Percentiles rank a stretch among this genome's conserved stretches.
Conservation (phyloP, 2,329 filamentous ascomycete genomes). For the Stemphylium lycopersici region DNA sequence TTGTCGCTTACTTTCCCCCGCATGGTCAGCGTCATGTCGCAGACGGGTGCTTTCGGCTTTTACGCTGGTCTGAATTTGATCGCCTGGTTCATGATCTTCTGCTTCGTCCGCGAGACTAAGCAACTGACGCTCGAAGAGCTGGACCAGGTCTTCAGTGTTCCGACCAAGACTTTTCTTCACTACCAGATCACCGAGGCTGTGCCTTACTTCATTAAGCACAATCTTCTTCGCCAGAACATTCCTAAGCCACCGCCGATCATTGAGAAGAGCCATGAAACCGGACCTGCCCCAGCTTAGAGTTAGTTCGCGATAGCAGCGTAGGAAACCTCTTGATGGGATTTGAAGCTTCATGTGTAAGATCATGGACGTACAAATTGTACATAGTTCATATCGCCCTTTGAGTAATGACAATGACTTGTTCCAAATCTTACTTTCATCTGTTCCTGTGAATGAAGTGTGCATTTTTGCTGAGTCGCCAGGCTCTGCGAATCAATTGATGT, state of each 20-base stretch:
- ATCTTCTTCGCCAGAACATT: conserved; percentile 48
- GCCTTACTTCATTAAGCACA: conserved; percentile 52
- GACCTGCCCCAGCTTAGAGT: conserved; percentile 2
- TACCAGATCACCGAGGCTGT: conserved; percentile 50
- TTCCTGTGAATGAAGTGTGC: too few relatives aligned
- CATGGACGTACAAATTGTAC: too few relatives aligned
- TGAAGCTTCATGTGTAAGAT: too few relatives aligned
- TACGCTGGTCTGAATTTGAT: conserved; percentile 51
- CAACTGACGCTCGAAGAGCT: conserved; percentile 49
- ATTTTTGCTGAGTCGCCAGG: too few relatives aligned
- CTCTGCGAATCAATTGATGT: too few relatives aligned
- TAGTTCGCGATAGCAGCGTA: background rate
- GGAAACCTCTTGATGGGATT: too few relatives aligned
- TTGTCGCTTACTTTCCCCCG: conserved; percentile 48
- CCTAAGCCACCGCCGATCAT: conserved; percentile 49
- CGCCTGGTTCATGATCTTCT: conserved; percentile 50
- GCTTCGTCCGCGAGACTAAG: conserved; percentile 49
- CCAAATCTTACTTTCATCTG: too few relatives aligned
- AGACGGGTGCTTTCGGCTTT: conserved; percentile 49
- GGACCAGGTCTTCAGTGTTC: conserved; percentile 46
- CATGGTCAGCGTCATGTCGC: conserved; percentile 48
- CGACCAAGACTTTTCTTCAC: conserved; percentile 44
- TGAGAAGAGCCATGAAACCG: conserved; percentile 29
- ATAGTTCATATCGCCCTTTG: too few relatives aligned
- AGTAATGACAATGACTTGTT: too few relatives aligned